phyloP scores from a whole-genome alignment of 257 asterid species.

The Petrea volubilis region DNA sequence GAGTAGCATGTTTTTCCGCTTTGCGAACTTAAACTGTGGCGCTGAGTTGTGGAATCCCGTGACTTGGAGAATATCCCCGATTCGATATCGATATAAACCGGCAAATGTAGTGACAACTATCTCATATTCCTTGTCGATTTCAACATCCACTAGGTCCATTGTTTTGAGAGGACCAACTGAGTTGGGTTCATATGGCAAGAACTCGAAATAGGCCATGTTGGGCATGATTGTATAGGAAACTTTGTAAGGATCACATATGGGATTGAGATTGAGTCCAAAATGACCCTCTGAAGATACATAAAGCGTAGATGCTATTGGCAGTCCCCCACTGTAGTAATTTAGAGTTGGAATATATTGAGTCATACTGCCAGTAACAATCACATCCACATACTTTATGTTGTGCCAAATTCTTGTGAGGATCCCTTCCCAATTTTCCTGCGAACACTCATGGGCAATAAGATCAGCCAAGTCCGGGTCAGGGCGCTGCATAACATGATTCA shows the following conservation, averaged over 20 bases:
- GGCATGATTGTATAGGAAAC: constrained; percentile 52
- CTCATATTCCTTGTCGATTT: constrained; percentile 41
- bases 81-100: constrained; percentile 35
- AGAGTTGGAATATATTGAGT: constrained; percentile 45
- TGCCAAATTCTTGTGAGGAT: constrained; percentile 47
- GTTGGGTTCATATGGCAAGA: constrained; percentile 25
- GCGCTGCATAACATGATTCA: constrained; percentile 33
- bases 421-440: constrained; percentile 32
- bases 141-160: constrained; percentile 31
- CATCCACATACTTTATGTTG: constrained; percentile 37
- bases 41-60: constrained; percentile 44
- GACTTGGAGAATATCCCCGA: constrained; percentile 44
- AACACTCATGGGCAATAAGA: constrained; percentile 30
- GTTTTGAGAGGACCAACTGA: neutral
- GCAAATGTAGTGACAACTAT: constrained; percentile 40
- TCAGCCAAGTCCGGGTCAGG: constrained; percentile 38
- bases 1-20: constrained; percentile 35
- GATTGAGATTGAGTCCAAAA: constrained; percentile 39
- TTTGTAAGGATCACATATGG: constrained; percentile 32
- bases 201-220: constrained; percentile 49
- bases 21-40: constrained; percentile 34
- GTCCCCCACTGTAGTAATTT: constrained; percentile 42
- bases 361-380: constrained; percentile 47
- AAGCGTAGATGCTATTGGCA: constrained; percentile 40
- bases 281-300: constrained; percentile 47